phyloP scores from a whole-genome alignment of 169 alveolate species.

The Prorocentrum cordatum region DNA sequence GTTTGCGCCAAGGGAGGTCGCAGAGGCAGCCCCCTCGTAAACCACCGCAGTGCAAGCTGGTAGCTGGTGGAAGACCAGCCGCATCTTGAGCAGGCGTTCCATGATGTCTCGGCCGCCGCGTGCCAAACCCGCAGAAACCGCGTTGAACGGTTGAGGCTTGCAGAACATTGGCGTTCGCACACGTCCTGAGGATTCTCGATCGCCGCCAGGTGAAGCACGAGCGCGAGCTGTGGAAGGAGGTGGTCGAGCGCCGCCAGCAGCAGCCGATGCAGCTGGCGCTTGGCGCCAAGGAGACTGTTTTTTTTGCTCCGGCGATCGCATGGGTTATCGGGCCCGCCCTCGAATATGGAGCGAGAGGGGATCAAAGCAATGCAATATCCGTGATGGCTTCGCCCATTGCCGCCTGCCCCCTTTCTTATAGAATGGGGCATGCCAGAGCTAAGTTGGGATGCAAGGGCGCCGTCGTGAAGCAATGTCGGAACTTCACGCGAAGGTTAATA shows the following conservation, averaged over 20 bases:
- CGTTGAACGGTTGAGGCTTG: not conserved
- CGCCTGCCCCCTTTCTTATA: too few species aligned
- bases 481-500: too few species aligned
- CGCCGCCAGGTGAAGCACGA: slow-evolving; percentile 56
- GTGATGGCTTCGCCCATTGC: too few species aligned
- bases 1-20: too few species aligned
- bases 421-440: too few species aligned
- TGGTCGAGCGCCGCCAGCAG: slow-evolving; percentile 63
- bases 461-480: too few species aligned
- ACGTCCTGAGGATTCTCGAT: not conserved
- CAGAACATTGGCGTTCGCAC: not conserved
- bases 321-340: too few species aligned
- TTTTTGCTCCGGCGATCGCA: too few species aligned
- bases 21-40: not conserved
- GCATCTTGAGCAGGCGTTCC: not conserved
- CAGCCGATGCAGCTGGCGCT: slow-evolving; percentile 52
- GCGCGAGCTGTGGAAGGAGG: slow-evolving; percentile 62
- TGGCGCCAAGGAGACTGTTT: slow-evolving; percentile 37
- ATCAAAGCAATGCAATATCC: too few species aligned
- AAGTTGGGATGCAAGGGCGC: too few species aligned
- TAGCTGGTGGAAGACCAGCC: not conserved
- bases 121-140: not conserved
- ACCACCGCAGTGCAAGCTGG: not conserved
- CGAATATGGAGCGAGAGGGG: too few species aligned
- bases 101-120: not conserved